Evolutionary conservation across 2,329 filamentous ascomycete species (phyloP).

Genomic region (Diaporthe vaccinii): DNA sequence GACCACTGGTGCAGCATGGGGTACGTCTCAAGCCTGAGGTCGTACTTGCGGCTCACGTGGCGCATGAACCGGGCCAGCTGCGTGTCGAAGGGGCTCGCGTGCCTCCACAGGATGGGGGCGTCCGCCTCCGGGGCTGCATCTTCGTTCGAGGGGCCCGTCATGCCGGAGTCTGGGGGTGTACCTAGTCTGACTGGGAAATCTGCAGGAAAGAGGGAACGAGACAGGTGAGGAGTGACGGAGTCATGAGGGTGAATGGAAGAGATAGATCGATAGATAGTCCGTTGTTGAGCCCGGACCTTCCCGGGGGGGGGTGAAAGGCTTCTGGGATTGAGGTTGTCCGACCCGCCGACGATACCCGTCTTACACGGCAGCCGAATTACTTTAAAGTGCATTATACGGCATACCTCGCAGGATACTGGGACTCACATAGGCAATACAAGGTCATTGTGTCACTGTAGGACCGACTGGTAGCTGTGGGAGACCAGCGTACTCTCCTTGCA

Average conservation of each 20-base stretch:
- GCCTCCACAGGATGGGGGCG: constrained; percentile 72
- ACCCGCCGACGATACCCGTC: constrained; percentile 27
- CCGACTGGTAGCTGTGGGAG: not conserved
- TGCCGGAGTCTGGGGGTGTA: not conserved
- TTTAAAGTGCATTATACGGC: not conserved
- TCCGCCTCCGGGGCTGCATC: not conserved
- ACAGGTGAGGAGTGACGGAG: not conserved
- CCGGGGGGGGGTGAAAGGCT: constrained; percentile 20
- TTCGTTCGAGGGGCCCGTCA: constrained; percentile 11
- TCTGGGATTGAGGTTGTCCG: constrained; percentile 23
- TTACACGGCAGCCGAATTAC: not conserved
- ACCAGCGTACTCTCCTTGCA: not conserved
- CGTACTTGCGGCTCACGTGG: constrained; percentile 76
- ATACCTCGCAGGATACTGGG: not conserved
- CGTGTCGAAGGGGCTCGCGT: constrained; percentile 75
- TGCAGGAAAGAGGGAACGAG: too few relatives aligned
- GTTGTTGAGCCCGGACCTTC: constrained; percentile 25
- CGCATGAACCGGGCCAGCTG: constrained; percentile 80
- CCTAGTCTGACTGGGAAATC: too few relatives aligned
- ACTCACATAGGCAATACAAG: not conserved
- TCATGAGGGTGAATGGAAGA: not conserved
- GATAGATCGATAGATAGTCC: not conserved
- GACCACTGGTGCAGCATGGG: constrained; percentile 88
- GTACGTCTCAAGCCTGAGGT: constrained; percentile 75
- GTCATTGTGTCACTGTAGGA: not conserved